A percentile compares a stretch with the other conserved stretches of the same genome.
Evolutionary conservation across 371 early-diverging fungal genomes (phyloP).

Genomic region (Choanephora cucurbitarum): DNA sequence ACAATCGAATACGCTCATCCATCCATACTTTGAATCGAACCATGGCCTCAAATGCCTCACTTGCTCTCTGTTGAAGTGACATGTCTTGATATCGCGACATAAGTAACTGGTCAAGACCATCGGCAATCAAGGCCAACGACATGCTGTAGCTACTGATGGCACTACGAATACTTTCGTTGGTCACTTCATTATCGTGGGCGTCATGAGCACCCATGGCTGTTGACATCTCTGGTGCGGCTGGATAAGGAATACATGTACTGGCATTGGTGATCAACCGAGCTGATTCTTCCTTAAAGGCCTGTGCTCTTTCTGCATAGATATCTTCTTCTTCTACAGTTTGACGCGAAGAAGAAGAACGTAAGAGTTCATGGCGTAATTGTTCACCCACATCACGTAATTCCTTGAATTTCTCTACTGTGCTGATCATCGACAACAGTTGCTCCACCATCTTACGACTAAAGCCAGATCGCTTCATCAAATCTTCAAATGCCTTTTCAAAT

Average conservation of each 20-base stretch:
- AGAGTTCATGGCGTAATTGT: constrained; percentile 27
- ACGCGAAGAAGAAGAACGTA: constrained; percentile 5
- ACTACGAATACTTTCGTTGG: constrained; percentile 42
- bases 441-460: constrained; percentile 49
- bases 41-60: constrained; percentile 41
- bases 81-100: constrained; percentile 37
- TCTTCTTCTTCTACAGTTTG: constrained; percentile 21
- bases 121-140: constrained; percentile 43
- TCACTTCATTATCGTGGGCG: constrained; percentile 28
- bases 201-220: constrained; percentile 44
- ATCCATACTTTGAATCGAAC: constrained; percentile 41
- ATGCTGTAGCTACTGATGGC: constrained; percentile 38
- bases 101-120: constrained; percentile 45
- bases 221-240: constrained; percentile 36
- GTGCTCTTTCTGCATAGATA: constrained; percentile 26
- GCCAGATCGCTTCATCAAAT: constrained; percentile 44
- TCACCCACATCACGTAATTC: constrained; percentile 42
- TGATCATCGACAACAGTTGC: constrained; percentile 44
- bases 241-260: constrained; percentile 39
- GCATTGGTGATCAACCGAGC: constrained; percentile 40
- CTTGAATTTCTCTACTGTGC: constrained; percentile 34
- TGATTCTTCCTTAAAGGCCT: constrained; percentile 39
- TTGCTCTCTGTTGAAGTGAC: constrained; percentile 40
- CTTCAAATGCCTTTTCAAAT: constrained; percentile 49
- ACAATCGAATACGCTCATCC: constrained; percentile 33